Evolutionary conservation across 192 early-diverging fungal genomes (phyloP).

Genomic region (Coemansia interrupta): DNA sequence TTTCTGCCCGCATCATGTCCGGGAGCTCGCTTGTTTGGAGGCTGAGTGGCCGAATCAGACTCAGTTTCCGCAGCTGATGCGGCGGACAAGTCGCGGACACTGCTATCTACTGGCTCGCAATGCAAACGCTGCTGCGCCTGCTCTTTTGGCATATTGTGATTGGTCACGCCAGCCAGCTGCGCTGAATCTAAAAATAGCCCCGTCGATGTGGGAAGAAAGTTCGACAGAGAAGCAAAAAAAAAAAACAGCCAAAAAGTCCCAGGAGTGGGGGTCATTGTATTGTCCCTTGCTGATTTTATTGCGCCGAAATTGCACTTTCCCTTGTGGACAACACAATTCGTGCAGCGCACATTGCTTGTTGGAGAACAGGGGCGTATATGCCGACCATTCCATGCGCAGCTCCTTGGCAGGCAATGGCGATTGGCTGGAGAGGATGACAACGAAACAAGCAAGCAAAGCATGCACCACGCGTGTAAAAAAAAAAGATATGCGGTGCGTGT

Average conservation of each 20-base stretch:
- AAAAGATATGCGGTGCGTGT: too few species aligned
- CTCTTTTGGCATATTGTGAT: background rate
- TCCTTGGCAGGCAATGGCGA: too few species aligned
- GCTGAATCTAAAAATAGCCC: background rate
- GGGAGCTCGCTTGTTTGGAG: background rate
- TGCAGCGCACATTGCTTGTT: too few species aligned
- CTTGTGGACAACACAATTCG: too few species aligned
- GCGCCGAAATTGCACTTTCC: too few species aligned
- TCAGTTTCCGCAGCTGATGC: background rate
- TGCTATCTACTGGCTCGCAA: too few species aligned
- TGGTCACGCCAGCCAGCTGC: background rate
- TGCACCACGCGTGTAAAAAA: too few species aligned
- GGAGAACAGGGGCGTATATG: too few species aligned
- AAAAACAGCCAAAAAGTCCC: constrained; percentile 1
- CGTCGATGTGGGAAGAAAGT: background rate
- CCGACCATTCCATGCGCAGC: too few species aligned
- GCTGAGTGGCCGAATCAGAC: background rate
- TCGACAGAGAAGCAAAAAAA: background rate
- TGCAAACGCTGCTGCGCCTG: too few species aligned
- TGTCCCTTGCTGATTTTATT: background rate
- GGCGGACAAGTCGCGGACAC: background rate
- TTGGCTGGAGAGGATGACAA: too few species aligned
- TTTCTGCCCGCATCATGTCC: constrained; percentile 1
- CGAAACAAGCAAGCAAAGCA: too few species aligned
- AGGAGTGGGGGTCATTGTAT: constrained; percentile 2